Conservation (phyloP, 306 rosid species). For the Quercus parvula region DNA sequence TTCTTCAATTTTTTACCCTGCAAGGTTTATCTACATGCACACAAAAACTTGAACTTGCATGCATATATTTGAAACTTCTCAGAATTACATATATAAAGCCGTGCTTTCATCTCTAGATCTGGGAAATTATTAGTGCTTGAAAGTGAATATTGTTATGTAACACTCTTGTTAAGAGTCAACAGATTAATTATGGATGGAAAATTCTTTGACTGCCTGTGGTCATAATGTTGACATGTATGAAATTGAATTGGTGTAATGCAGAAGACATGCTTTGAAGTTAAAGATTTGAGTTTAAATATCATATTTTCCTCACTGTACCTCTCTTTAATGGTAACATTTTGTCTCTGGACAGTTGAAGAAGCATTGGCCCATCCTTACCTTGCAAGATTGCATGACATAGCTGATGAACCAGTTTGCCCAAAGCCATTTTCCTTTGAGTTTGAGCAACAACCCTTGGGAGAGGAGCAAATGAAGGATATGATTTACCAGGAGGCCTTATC, state of each 20-base stretch:
- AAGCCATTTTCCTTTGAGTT: conserved; percentile 82
- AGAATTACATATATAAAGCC: neutral
- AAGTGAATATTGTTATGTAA: neutral
- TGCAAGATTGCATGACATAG: conserved; percentile 84
- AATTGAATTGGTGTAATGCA: neutral
- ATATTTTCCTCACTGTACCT: neutral
- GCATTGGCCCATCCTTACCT: conserved; percentile 97
- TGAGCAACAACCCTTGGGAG: conserved; percentile 74
- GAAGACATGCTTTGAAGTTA: conserved; percentile 9
- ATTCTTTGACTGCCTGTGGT: neutral
- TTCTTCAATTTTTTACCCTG: neutral
- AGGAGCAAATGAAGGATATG: conserved; percentile 95
- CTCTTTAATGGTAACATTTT: conserved; percentile 17
- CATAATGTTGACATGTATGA: neutral
- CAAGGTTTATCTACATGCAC: neutral
- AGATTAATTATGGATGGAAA: neutral
- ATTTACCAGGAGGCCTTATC: conserved; percentile 83
- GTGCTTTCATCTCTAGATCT: neutral
- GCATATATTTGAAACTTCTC: neutral
- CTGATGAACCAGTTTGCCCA: conserved; percentile 85
- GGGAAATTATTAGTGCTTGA: neutral
- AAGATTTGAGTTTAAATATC: conserved; percentile 2
- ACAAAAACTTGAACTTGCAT: neutral
- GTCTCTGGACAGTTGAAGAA: conserved; percentile 67
- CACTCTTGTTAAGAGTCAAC: neutral